Conservation (phyloP, 345 rosid genomes). For the Melaleuca alternifolia region DNA sequence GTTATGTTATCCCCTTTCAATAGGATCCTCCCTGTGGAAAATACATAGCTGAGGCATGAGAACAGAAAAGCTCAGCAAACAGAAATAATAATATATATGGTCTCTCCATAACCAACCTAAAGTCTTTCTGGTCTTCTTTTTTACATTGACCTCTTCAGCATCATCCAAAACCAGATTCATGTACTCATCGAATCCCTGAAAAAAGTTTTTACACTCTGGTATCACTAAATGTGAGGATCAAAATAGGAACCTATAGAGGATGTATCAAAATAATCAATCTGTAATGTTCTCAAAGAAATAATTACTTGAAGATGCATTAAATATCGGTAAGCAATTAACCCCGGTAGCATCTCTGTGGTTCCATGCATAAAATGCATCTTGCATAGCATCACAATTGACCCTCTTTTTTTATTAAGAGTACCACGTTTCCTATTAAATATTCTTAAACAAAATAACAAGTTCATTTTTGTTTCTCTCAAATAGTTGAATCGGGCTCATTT, state of each 20-base stretch:
- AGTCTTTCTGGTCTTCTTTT: conserved; percentile 78
- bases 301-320: neutral
- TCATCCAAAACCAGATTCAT: conserved; percentile 96
- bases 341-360: neutral
- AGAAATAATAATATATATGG: neutral
- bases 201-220: neutral
- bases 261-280: no score
- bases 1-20: conserved; percentile 92
- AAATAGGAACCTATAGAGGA: neutral
- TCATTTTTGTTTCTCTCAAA: neutral
- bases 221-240: neutral
- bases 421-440: neutral
- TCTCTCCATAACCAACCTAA: conserved; percentile 33
- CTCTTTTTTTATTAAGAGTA: neutral
- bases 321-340: neutral
- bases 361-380: neutral
- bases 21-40: conserved; percentile 63
- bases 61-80: neutral
- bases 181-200: conserved; percentile 93
- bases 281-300: neutral
- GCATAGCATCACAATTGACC: neutral
- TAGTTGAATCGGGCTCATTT: neutral
- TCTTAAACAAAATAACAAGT: neutral
- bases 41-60: neutral
- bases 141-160: conserved; percentile 87